Evolutionary conservation across 2,329 filamentous ascomycete species (phyloP), one percentile per base, ranked within the genome.

Genomic region (Boeremia exigua): DNA sequence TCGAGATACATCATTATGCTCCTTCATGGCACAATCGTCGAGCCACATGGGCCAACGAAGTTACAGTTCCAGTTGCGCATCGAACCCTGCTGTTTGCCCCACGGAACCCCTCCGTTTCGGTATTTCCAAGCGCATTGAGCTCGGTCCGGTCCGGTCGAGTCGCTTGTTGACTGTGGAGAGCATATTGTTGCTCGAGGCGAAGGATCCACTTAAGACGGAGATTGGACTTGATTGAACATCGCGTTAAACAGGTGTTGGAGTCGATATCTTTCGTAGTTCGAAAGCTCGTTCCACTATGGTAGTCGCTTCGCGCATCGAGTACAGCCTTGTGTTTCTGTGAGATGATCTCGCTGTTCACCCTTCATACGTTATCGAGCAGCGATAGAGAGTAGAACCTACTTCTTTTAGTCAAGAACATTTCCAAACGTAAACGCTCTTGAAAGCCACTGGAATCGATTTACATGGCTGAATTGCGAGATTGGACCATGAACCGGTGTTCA

Each of bases 21-120:
- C 40, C 44, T 54, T 40, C 30, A 54, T 58, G 39, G 45, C 55
- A 58, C 49, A 54, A 58, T 58, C 25, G 55, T 19, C 28, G 43
- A 45, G 34, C 29, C 45, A 40, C 39, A 37, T 58, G 44, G 42
- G 43, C 37, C 48, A 15, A 25, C 28, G 8, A 28, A 8, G 15
- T 45, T 28, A 23, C 39, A 12, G 36, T 28, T 28, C 42, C 40
- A 42, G 7, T 33, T 27, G 28, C 25, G 43, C 30, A 51, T 7
- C 8, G n/a, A 38, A 45, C 47, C 53, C 36, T 56, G 47, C 11
- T 7, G 25, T 25, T 32, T 28, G 37, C 36, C 42, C 36, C 23
- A 45, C 34, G 27, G 36, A 50, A 46, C 36, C 17, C 14, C 17
- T 5, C 37, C 34, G n/a, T 32, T 32, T 50, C 29, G 33, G 46